Evolutionary conservation across 2,329 filamentous ascomycete genomes (phyloP).

Genomic region (Fusarium verticillioides): DNA sequence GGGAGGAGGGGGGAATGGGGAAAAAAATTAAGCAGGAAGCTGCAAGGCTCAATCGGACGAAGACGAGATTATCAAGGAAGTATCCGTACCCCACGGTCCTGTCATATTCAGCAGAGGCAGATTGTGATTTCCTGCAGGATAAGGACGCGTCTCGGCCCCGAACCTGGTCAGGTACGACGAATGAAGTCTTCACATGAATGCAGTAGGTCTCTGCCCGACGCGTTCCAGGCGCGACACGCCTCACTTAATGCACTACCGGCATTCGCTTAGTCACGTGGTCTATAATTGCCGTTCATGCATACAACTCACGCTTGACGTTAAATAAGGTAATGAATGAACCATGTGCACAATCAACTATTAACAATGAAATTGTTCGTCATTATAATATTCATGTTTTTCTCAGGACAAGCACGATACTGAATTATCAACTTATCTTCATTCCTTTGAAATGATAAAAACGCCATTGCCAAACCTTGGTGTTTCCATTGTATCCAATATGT

Average conservation of each 20-base stretch:
- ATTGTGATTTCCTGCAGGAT: conserved; percentile 19
- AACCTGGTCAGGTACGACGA: conserved; percentile 13
- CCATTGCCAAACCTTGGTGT: background rate
- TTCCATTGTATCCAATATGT: background rate
- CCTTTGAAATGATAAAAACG: background rate
- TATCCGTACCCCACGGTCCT: conserved; percentile 13
- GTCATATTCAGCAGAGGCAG: conserved; percentile 11
- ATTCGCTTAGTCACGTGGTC: conserved; percentile 39
- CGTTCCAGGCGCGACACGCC: conserved; percentile 36
- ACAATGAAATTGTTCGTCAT: background rate
- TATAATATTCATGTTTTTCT: background rate
- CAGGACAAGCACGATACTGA: background rate
- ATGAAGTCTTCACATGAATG: conserved; percentile 8
- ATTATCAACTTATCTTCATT: background rate
- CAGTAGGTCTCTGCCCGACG: conserved; percentile 17
- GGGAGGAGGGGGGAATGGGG: background rate
- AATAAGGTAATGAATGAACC: background rate
- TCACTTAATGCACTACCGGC: background rate
- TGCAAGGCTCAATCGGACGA: conserved; percentile 2
- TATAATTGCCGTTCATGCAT: background rate
- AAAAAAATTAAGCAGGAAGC: background rate
- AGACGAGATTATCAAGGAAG: background rate
- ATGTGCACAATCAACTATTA: background rate
- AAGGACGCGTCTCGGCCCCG: conserved; percentile 27
- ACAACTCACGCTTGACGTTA: background rate